Conservation (phyloP, 768 basidiomycete species). For the Podaxis sp. region DNA sequence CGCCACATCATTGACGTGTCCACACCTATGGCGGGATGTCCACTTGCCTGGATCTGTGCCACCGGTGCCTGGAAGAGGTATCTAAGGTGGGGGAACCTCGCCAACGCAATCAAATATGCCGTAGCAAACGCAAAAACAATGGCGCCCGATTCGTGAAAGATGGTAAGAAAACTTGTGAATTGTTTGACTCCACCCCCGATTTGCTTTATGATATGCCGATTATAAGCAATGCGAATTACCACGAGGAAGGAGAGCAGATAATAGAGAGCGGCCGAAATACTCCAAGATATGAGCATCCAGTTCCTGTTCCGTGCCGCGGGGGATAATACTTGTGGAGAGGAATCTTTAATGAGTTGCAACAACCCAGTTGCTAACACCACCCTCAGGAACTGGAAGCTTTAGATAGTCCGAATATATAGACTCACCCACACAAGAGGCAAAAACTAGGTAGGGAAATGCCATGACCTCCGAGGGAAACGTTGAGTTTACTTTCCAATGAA, state of each 20-base stretch:
- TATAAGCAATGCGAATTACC: not conserved
- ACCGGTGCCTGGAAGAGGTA: not conserved
- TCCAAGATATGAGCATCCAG: slow-evolving; percentile 7
- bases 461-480: slow-evolving; percentile 6
- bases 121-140: slow-evolving; percentile 1
- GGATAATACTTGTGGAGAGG: not conserved
- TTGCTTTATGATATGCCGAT: not conserved
- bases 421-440: slow-evolving; percentile 3
- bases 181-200: not conserved
- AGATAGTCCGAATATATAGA: not conserved
- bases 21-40: too few relatives aligned
- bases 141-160: slow-evolving; percentile 3
- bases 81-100: not conserved
- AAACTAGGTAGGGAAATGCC: slow-evolving; percentile 1
- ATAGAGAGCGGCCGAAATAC: slow-evolving; percentile 1
- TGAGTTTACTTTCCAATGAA: slow-evolving; percentile 6
- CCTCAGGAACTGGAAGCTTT: not conserved
- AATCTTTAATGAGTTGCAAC: not conserved
- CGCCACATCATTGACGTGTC: not conserved
- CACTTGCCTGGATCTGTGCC: not conserved
- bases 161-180: slow-evolving; percentile 3
- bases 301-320: not conserved
- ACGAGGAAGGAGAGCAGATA: slow-evolving; percentile 5
- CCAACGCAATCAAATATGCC: not conserved
- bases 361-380: not conserved